A percentile compares a stretch with the other conserved stretches of the same genome.
These are phyloP conservation scores for Ustilago esculenta DNA, from an alignment of 1,284 basidiomycete genomes.

Conservation along the genomic window DNA sequence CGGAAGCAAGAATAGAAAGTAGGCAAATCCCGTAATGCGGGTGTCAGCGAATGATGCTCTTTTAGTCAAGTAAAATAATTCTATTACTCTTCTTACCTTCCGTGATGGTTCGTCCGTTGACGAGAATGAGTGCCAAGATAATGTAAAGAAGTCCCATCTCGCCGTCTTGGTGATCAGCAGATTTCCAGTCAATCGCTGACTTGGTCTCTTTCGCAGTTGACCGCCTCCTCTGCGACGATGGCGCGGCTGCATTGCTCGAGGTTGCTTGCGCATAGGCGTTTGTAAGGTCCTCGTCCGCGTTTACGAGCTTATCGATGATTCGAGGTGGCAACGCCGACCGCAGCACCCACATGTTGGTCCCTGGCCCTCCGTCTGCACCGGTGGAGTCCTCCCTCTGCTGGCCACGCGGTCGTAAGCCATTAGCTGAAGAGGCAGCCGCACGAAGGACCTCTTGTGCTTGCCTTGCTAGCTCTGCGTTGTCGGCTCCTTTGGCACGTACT, in stretches of 20 bases:
- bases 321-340: conserved; percentile 15
- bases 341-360: conserved; percentile 28
- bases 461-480: conserved; percentile 44
- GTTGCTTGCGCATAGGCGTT: conserved; percentile 8
- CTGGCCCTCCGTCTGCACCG: conserved; percentile 9
- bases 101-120: conserved; percentile 62
- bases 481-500: conserved; percentile 47
- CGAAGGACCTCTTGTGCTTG: conserved; percentile 32
- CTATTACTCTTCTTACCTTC: conserved; percentile 53
- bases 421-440: conserved; percentile 23
- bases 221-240: conserved; percentile 11
- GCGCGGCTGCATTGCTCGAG: neutral
- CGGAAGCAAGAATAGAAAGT: no score
- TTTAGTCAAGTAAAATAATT: no score
- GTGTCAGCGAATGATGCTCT: no score
- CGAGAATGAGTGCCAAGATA: conserved; percentile 64
- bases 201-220: conserved; percentile 3
- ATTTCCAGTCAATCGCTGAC: conserved; percentile 34
- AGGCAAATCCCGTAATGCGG: no score
- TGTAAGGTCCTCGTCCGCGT: conserved; percentile 16
- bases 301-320: conserved; percentile 12
- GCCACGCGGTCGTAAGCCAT: conserved; percentile 22
- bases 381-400: conserved; percentile 10
- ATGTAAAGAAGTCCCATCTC: conserved; percentile 63
- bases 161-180: conserved; percentile 49